These are phyloP conservation scores for Spathaspora sp. DNA, from an alignment of 805 yeast genomes.

Conservation along the genomic window DNA sequence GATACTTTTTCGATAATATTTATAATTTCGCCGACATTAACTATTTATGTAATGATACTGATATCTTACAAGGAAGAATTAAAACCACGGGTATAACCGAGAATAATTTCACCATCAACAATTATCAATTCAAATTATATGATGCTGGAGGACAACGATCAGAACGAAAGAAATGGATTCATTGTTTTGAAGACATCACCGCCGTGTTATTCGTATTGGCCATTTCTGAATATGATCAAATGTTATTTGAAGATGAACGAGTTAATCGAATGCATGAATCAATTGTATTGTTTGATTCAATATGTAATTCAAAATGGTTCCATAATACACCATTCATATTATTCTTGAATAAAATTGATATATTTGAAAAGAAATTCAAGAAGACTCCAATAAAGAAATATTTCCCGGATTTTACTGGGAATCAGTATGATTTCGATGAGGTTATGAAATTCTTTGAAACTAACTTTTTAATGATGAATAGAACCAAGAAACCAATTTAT, in stretches of 20 bases:
- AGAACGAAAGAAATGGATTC: constrained; percentile 92
- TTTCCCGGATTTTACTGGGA: constrained; percentile 76
- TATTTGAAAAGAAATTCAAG: constrained; percentile 67
- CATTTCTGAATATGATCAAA: constrained; percentile 88
- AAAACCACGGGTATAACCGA: constrained; percentile 96
- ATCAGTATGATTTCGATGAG: constrained; percentile 56
- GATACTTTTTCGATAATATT: constrained; percentile 77
- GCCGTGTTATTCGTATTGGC: constrained; percentile 87
- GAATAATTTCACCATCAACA: constrained; percentile 65
- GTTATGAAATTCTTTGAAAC: constrained; percentile 71
- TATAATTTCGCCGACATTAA: constrained; percentile 56
- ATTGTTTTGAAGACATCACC: constrained; percentile 86
- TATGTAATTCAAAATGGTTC: constrained; percentile 86
- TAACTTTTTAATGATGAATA: constrained; percentile 60
- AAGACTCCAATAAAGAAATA: constrained; percentile 63
- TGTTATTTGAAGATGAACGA: constrained; percentile 81
- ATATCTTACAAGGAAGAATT: constrained; percentile 84
- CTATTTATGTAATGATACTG: constrained; percentile 74
- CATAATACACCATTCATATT: constrained; percentile 80
- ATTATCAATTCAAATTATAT: constrained; percentile 66
- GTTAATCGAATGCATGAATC: constrained; percentile 93
- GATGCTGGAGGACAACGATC: constrained; percentile 98
- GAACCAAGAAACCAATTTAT: constrained; percentile 72
- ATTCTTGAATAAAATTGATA: constrained; percentile 84
- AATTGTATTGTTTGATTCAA: constrained; percentile 73